phyloP scores from a whole-genome alignment of 495 filamentous ascomycete genomes.

The Aspergillus sclerotioniger region DNA sequence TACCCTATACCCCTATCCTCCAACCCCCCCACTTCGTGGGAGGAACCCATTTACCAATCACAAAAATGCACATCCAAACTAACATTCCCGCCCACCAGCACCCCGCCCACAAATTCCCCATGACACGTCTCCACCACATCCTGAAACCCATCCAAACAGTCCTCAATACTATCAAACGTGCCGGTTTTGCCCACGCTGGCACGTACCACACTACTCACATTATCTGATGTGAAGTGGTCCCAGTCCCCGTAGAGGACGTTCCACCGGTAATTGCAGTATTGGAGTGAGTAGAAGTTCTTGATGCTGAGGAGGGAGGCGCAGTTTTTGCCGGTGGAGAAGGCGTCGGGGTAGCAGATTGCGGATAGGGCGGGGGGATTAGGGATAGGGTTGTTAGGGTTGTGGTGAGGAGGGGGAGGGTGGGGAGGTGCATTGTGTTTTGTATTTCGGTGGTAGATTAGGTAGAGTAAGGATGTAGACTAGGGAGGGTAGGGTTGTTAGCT shows the following conservation, averaged over 20 bases:
- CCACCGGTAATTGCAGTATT: conserved; percentile 6
- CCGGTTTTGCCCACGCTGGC: conserved; percentile 1
- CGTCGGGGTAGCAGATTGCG: neutral
- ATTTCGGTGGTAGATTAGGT: neutral
- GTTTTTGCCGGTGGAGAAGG: neutral
- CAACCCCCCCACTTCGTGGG: neutral
- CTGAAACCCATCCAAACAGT: conserved; percentile 1
- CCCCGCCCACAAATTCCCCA: neutral
- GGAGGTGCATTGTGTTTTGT: neutral
- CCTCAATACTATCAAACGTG: neutral
- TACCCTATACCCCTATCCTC: neutral
- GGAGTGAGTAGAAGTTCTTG: conserved; percentile 1
- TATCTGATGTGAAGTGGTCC: neutral
- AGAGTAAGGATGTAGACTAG: neutral
- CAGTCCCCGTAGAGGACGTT: conserved; percentile 1
- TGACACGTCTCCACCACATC: neutral
- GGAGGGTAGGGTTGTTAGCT: too few species aligned
- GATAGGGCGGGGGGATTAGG: neutral
- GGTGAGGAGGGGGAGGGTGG: neutral
- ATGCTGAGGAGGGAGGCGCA: neutral
- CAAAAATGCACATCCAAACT: conserved; percentile 3
- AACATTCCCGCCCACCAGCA: neutral
- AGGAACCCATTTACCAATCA: neutral
- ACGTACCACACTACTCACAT: neutral
- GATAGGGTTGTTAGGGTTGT: neutral